Evolutionary conservation across 1,284 basidiomycete genomes (phyloP).

Genomic region (Rhodotorula sp.): DNA sequence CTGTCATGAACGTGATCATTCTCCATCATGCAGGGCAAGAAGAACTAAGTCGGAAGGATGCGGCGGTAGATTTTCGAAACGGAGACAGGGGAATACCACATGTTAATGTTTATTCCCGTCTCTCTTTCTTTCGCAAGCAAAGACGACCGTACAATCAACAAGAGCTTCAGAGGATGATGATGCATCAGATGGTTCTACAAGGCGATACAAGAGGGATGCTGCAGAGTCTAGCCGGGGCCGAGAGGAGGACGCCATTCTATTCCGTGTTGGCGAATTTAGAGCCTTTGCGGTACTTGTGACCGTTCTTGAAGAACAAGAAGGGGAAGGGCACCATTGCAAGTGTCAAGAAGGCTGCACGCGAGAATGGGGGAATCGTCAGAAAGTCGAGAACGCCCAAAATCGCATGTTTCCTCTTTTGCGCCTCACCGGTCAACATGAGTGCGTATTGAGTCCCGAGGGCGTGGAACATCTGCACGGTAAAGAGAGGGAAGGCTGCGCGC

Average conservation of each 20-base stretch:
- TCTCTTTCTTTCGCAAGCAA: too few species aligned
- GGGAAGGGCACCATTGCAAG: constrained; percentile 38
- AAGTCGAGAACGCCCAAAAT: background rate
- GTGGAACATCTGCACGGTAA: constrained; percentile 37
- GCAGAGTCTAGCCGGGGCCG: too few species aligned
- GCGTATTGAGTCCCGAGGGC: constrained; percentile 27
- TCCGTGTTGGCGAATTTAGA: constrained; percentile 21
- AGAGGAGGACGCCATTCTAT: too few species aligned
- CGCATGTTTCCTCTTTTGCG: background rate
- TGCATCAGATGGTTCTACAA: background rate
- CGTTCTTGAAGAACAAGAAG: constrained; percentile 38
- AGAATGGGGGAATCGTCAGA: background rate
- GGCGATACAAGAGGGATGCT: background rate
- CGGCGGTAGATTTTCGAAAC: too few species aligned
- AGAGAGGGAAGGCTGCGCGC: constrained; percentile 32
- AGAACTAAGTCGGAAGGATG: constrained; percentile 5
- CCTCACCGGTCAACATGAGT: constrained; percentile 20
- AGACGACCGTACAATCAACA: too few species aligned
- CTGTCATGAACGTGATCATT: fast-evolving
- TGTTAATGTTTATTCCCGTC: too few species aligned
- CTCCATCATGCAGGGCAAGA: constrained; percentile 28
- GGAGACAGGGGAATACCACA: too few species aligned
- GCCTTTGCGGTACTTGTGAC: constrained; percentile 19
- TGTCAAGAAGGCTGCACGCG: constrained; percentile 11
- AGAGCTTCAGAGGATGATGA: too few species aligned